phyloP scores from a whole-genome alignment of 2,329 filamentous ascomycete species.

The Fusarium sulawesiense region DNA sequence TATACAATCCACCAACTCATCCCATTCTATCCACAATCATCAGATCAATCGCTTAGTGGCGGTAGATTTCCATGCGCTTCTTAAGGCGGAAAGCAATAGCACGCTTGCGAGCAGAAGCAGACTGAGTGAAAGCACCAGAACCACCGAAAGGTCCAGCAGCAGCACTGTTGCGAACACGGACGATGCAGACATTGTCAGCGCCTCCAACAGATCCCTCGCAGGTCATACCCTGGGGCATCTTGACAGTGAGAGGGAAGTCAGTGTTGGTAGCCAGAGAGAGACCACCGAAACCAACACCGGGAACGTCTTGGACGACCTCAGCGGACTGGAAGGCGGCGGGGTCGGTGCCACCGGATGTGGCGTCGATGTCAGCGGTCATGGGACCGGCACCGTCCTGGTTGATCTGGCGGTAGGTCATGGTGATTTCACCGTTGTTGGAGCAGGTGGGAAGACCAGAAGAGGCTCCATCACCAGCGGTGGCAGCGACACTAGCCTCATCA shows the following conservation, averaged over 20 bases:
- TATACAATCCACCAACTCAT: not conserved
- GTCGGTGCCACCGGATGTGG: slow-evolving; percentile 72
- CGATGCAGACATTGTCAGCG: slow-evolving; percentile 71
- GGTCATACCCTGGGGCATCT: slow-evolving; percentile 76
- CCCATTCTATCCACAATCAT: not conserved
- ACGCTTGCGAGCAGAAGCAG: slow-evolving; percentile 67
- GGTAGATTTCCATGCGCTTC: slow-evolving; percentile 53
- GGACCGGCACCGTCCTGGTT: slow-evolving; percentile 78
- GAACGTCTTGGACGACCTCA: slow-evolving; percentile 69
- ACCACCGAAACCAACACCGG: slow-evolving; percentile 66
- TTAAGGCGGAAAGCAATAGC: slow-evolving; percentile 65
- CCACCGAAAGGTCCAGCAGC: slow-evolving; percentile 75
- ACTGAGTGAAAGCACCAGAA: slow-evolving; percentile 73
- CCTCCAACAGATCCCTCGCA: slow-evolving; percentile 70
- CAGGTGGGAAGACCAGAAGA: slow-evolving; percentile 68
- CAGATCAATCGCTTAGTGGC: not conserved
- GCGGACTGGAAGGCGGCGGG: slow-evolving; percentile 69
- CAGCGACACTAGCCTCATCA: slow-evolving; percentile 59
- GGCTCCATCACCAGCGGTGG: slow-evolving; percentile 65
- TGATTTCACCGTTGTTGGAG: slow-evolving; percentile 68
- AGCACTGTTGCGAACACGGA: slow-evolving; percentile 71
- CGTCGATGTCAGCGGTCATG: slow-evolving; percentile 69
- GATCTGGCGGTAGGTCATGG: slow-evolving; percentile 73
- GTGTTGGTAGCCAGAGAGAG: slow-evolving; percentile 69
- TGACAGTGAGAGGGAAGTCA: slow-evolving; percentile 72